These are phyloP conservation scores for Eutypella sp. DNA, from an alignment of 2,329 filamentous ascomycete species.

Conservation along the genomic window DNA sequence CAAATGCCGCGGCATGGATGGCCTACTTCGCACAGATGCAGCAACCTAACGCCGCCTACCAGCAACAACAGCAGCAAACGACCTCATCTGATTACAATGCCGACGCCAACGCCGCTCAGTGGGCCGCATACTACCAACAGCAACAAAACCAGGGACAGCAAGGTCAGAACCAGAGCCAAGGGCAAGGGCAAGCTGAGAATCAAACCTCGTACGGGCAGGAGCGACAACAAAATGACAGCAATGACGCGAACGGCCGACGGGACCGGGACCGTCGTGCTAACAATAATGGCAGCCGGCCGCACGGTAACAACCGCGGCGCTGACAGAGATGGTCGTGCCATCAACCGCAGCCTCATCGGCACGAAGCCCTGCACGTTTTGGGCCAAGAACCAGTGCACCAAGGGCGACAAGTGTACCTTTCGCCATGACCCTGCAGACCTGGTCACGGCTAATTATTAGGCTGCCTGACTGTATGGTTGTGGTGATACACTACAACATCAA, in stretches of 20 bases:
- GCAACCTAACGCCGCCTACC: not conserved
- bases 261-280: constrained; percentile 14
- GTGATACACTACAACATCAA: no score
- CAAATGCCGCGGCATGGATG: constrained; percentile 10
- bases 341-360: constrained; percentile 57
- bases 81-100: not conserved
- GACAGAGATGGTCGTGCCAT: constrained; percentile 37
- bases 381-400: constrained; percentile 67
- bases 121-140: not conserved
- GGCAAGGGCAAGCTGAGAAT: no score
- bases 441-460: constrained; percentile 11
- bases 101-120: not conserved
- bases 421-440: constrained; percentile 49
- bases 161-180: not conserved
- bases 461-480: not conserved
- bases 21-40: constrained; percentile 4
- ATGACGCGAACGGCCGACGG: not conserved
- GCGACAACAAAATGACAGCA: not conserved
- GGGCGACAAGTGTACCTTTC: constrained; percentile 69
- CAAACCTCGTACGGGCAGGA: not conserved
- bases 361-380: constrained; percentile 66
- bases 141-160: not conserved
- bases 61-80: constrained; percentile 1
- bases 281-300: constrained; percentile 14
- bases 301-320: constrained; percentile 24